Conservation (phyloP, 2,329 filamentous ascomycete species). For the Fusarium falciforme region DNA sequence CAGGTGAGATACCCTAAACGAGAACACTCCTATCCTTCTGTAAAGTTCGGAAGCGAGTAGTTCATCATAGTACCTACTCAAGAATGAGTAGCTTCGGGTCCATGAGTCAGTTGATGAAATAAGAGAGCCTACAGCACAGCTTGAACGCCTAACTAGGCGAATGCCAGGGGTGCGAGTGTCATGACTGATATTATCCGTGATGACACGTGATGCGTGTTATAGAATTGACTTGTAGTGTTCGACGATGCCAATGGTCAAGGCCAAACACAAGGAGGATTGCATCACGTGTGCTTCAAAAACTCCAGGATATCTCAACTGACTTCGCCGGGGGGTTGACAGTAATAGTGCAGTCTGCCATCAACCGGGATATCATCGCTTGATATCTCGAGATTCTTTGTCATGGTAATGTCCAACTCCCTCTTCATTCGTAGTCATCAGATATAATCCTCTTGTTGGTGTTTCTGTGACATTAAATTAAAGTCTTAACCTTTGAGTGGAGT, state of each 20-base stretch:
- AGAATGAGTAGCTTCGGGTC: accelerated
- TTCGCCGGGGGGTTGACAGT: too few relatives aligned
- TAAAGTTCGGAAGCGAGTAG: neutral
- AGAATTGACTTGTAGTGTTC: neutral
- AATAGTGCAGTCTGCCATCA: too few relatives aligned
- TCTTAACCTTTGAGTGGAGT: constrained; percentile 2
- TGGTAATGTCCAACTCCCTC: neutral
- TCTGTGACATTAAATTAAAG: neutral
- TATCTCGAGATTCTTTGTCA: neutral
- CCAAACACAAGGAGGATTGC: neutral
- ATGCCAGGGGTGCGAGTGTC: neutral
- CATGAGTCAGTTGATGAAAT: neutral
- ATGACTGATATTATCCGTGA: neutral
- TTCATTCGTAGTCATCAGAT: neutral
- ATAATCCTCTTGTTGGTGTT: neutral
- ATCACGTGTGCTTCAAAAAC: neutral
- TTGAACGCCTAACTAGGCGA: neutral
- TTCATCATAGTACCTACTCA: neutral
- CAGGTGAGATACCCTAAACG: too few relatives aligned
- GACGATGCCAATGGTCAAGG: neutral
- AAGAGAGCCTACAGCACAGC: neutral
- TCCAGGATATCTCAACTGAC: too few relatives aligned
- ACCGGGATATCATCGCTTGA: neutral
- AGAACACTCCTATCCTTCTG: neutral
- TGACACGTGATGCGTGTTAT: neutral